phyloP scores from a whole-genome alignment of 495 filamentous ascomycete genomes.

The Xylaria scruposa region DNA sequence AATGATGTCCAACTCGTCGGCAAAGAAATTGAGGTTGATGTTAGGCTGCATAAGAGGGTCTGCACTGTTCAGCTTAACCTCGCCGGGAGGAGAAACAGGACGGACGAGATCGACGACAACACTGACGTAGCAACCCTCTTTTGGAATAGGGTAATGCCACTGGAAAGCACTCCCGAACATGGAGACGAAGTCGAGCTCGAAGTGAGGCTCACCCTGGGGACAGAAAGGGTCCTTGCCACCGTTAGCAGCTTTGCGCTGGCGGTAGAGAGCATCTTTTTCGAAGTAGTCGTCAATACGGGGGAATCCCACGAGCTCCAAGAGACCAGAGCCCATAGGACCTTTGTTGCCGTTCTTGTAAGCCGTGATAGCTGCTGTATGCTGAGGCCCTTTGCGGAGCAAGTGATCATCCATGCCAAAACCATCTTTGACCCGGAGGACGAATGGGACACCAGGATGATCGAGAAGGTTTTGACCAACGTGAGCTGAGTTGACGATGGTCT shows the following conservation, averaged over 20 bases:
- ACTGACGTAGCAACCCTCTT: constrained; percentile 57
- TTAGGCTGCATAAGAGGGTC: constrained; percentile 60
- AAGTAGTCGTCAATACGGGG: constrained; percentile 62
- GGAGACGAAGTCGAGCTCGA: constrained; percentile 69
- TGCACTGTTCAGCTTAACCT: constrained; percentile 60
- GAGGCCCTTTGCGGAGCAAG: constrained; percentile 57
- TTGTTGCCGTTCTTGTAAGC: constrained; percentile 55
- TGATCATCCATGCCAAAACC: constrained; percentile 60
- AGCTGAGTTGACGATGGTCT: constrained; percentile 55
- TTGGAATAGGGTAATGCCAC: constrained; percentile 64
- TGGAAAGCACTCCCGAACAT: constrained; percentile 69
- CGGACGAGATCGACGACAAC: constrained; percentile 68
- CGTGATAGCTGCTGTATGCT: constrained; percentile 52
- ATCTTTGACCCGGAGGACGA: constrained; percentile 63
- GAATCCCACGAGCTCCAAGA: constrained; percentile 63
- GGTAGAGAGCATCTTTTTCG: constrained; percentile 56
- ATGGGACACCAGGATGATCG: constrained; percentile 61
- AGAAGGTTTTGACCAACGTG: constrained; percentile 65
- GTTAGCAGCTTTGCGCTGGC: constrained; percentile 55
- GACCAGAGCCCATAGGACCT: constrained; percentile 59
- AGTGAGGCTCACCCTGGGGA: constrained; percentile 65
- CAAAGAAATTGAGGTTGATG: constrained; percentile 68
- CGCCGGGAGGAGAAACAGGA: constrained; percentile 55
- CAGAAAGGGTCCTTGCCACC: constrained; percentile 64
- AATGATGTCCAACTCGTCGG: constrained; percentile 60